A percentile compares a stretch with the other conserved stretches of the same genome.
phyloP scores from a whole-genome alignment of 1,284 basidiomycete genomes.

The Mycosarcoma mackinlayi region DNA sequence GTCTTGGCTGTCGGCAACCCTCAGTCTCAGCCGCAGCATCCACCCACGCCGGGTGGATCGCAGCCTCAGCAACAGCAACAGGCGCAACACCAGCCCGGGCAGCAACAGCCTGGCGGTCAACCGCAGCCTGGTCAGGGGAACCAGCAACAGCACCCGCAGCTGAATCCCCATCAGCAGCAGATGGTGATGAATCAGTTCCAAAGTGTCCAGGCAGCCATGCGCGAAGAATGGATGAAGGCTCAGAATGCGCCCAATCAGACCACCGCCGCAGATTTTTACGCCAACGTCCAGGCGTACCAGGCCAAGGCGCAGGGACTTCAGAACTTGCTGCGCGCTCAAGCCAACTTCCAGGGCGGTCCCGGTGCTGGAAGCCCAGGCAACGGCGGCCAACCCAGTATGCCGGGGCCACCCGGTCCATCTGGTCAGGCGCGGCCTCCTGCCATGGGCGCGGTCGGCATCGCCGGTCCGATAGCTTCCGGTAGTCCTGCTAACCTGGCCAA shows the following conservation, averaged over 20 bases:
- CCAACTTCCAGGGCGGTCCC: conserved; percentile 46
- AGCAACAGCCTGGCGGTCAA: conserved; percentile 24
- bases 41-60: conserved; percentile 21
- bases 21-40: conserved; percentile 30
- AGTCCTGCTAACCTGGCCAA: conserved; percentile 45
- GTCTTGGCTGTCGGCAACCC: conserved; percentile 23
- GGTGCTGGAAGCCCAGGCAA: conserved; percentile 17
- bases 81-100: conserved; percentile 17
- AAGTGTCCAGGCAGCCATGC: conserved; percentile 54
- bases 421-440: conserved; percentile 38
- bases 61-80: conserved; percentile 20
- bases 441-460: conserved; percentile 21
- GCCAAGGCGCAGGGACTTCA: conserved; percentile 56
- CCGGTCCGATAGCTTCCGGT: conserved; percentile 22
- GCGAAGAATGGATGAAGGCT: conserved; percentile 62
- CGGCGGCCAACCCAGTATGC: conserved; percentile 37
- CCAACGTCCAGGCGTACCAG: conserved; percentile 59
- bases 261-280: conserved; percentile 57
- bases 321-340: conserved; percentile 51
- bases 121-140: conserved; percentile 24
- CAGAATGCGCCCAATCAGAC: conserved; percentile 58
- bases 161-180: conserved; percentile 61
- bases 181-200: conserved; percentile 61
- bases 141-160: conserved; percentile 53
- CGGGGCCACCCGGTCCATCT: conserved; percentile 33